These are phyloP conservation scores for Candida railenensis DNA, from an alignment of 805 yeast species.

Conservation along the genomic window DNA sequence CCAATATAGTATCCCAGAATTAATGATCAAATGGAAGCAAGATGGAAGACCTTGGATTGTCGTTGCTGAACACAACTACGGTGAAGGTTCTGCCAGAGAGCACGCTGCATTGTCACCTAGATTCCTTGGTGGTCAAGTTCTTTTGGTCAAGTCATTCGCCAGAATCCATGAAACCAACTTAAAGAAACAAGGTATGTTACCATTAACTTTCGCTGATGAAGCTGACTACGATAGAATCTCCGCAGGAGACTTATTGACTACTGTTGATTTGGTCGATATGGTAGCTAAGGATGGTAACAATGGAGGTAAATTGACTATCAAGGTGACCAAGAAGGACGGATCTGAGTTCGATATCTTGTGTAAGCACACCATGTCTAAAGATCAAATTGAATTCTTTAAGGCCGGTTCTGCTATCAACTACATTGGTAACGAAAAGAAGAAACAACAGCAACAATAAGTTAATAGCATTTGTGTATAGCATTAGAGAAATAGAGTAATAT, in stretches of 20 bases:
- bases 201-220: conserved; percentile 88
- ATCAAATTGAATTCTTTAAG: conserved; percentile 92
- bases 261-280: conserved; percentile 73
- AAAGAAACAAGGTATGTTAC: conserved; percentile 97
- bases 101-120: conserved; percentile 97
- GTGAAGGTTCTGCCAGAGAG: conserved; percentile 99
- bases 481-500: not conserved
- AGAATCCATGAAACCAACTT: conserved; percentile 97
- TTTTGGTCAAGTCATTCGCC: conserved; percentile 92
- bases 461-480: not conserved
- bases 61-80: conserved; percentile 96
- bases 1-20: conserved; percentile 82
- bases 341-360: conserved; percentile 64
- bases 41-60: conserved; percentile 88
- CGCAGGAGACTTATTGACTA: conserved; percentile 76
- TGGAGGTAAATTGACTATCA: conserved; percentile 74
- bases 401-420: conserved; percentile 97
- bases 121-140: conserved; percentile 87
- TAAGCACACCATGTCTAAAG: conserved; percentile 95
- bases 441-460: not conserved
- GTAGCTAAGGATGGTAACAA: conserved; percentile 80
- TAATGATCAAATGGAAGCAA: conserved; percentile 93
- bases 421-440: conserved; percentile 60
- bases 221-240: conserved; percentile 79
- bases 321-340: conserved; percentile 76